A percentile compares a stretch with the other conserved stretches of the same genome.
These are phyloP conservation scores for Cadophora sp. DNA, from an alignment of 2,329 filamentous ascomycete species.

Conservation along the genomic window DNA sequence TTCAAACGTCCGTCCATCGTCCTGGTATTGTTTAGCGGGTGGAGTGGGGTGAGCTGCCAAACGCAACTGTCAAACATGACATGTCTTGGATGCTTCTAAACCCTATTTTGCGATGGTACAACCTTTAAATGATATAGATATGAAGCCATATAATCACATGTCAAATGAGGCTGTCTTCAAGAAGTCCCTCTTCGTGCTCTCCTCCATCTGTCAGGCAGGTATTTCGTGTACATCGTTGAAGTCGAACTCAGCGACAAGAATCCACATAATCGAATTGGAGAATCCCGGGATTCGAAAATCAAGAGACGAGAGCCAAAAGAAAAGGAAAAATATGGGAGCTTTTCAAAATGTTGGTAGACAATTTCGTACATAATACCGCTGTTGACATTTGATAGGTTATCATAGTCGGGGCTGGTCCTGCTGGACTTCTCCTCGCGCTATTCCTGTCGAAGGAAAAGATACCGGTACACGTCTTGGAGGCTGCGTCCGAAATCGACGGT, in stretches of 20 bases:
- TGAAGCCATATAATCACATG: conserved; percentile 1
- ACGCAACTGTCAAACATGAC: conserved; percentile 3
- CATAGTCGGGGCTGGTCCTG: neutral
- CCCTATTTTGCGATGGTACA: neutral
- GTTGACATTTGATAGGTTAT: neutral
- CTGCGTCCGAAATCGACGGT: neutral
- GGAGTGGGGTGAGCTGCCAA: conserved; percentile 1
- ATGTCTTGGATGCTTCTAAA: neutral
- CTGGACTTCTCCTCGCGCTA: neutral
- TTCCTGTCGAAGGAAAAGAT: neutral
- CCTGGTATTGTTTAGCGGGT: no score
- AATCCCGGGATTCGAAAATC: neutral
- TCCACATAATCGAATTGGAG: neutral
- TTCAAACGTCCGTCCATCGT: no score
- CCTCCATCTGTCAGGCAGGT: neutral
- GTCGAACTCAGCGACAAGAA: neutral
- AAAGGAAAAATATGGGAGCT: neutral
- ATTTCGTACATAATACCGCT: neutral
- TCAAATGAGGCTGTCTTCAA: neutral
- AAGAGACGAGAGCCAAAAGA: neutral
- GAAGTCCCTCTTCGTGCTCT: neutral
- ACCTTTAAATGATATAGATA: neutral
- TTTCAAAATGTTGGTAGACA: neutral
- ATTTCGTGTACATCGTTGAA: neutral
- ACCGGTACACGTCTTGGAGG: neutral